Base-by-base conservation (phyloP, 306 rosid species). In the Sesbania bispinosa region DNA sequence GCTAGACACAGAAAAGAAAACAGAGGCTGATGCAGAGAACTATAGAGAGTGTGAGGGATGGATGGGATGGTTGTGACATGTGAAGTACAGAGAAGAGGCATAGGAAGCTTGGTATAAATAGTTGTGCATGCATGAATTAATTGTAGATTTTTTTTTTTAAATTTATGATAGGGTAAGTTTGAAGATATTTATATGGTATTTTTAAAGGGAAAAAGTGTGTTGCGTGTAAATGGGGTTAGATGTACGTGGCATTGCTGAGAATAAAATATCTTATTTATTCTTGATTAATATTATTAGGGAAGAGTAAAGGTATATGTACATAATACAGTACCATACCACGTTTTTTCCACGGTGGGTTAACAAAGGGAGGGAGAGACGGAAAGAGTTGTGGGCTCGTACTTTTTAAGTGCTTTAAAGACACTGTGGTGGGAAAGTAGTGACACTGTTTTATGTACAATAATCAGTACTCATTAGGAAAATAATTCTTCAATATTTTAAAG, bases 71-170 rank as follows among this genome's bases (percentile, higher is more conserved):
- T 62, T 58, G 53, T 16, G 38, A 57, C 13, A 21, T 52, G 66
- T n/a, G 51, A 5, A 18, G 42, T 45, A 6, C 3, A 46, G n/a
- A 32, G 69, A 21, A 20, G 6, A 46, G 4, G 58, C 23, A 23
- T 1, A 21, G 55, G 23, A 45, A 76, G 64, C 38, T 35, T 15
- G 77, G 65, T 81, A 60, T 81, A 77, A 59, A 77, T 81, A 81
- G 45, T 5, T n/a, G 79, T 63, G 59, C 69, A 39, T 72, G 73
- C 69, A 73, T 77, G 76, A 39, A 36, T 30, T 41, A 39, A 36
- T 30, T 41, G 20, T 58, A 73, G 75, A 33, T 10, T 14, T 58
- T 54, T 13, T 6, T 29, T n/a, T n/a, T n/a, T n/a, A n/a, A n/a
- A n/a, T n/a, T n/a, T n/a, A n/a, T 29, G 50, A 15, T 55, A 30